These are phyloP conservation scores for Russula sp. DNA, from an alignment of 768 basidiomycete species.

Conservation along the genomic window DNA sequence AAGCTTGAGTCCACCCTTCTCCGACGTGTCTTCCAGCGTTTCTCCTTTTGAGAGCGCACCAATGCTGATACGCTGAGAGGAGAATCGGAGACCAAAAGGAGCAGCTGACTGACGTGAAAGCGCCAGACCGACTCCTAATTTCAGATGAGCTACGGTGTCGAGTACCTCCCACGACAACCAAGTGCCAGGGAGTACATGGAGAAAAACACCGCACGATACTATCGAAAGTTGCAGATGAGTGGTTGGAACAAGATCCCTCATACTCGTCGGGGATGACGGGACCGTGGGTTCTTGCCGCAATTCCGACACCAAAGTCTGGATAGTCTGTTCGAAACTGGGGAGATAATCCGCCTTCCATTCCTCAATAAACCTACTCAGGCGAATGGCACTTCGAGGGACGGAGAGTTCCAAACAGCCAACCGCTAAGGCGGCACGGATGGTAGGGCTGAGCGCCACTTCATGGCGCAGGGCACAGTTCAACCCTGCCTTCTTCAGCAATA, in stretches of 20 bases:
- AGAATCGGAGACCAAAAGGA: constrained; percentile 62
- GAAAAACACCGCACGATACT: constrained; percentile 51
- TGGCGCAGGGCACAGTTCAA: constrained; percentile 47
- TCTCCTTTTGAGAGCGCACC: constrained; percentile 44
- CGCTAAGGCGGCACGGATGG: constrained; percentile 45
- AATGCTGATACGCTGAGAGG: constrained; percentile 60
- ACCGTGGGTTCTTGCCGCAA: constrained; percentile 40
- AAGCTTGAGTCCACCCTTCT: constrained; percentile 53
- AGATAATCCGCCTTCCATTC: constrained; percentile 82
- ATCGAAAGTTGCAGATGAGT: constrained; percentile 56
- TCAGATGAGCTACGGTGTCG: constrained; percentile 48
- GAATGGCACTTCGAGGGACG: constrained; percentile 78
- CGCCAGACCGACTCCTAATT: constrained; percentile 37
- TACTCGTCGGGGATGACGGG: constrained; percentile 10
- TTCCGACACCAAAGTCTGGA: constrained; percentile 65
- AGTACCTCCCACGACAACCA: constrained; percentile 77
- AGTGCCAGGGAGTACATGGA: constrained; percentile 86
- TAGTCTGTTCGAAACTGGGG: constrained; percentile 65
- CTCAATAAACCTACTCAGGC: constrained; percentile 72
- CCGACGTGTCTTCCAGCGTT: constrained; percentile 35
- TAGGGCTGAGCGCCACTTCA: constrained; percentile 43
- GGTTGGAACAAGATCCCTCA: constrained; percentile 23
- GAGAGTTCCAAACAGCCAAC: constrained; percentile 50
- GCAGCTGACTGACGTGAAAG: constrained; percentile 38
- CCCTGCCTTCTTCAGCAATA: constrained; percentile 48